Conservation (phyloP, 140 eudicot species). For the Erigeron philadelphicus region DNA sequence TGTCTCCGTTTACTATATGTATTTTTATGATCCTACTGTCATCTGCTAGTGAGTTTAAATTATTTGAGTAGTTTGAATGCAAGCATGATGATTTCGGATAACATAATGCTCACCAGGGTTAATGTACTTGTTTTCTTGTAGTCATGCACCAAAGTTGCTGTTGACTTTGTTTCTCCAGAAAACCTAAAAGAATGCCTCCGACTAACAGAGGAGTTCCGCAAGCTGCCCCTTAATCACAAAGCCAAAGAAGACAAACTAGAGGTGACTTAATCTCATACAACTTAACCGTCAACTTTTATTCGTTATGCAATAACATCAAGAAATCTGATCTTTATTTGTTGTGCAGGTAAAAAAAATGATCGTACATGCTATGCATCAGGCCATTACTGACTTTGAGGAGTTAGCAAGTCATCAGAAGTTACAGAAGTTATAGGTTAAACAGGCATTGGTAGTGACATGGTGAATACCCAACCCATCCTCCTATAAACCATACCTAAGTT, state of each 20-base stretch:
- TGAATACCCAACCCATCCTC: background rate
- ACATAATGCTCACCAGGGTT: background rate
- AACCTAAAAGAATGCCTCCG: conserved; percentile 57
- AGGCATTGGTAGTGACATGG: conserved; percentile 6
- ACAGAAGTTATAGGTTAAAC: background rate
- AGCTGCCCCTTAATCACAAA: conserved; percentile 62
- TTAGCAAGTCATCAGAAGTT: conserved; percentile 16
- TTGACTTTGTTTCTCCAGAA: conserved; percentile 87
- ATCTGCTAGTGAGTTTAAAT: background rate
- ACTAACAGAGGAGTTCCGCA: conserved; percentile 72
- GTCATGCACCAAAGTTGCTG: conserved; percentile 88
- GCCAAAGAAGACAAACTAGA: conserved; percentile 91
- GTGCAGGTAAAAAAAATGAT: conserved; percentile 75
- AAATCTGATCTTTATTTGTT: background rate
- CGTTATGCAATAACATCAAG: background rate
- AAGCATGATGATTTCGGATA: background rate
- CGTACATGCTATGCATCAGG: conserved; percentile 56
- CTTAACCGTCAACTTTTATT: background rate
- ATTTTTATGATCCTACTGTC: background rate
- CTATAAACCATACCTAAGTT: background rate
- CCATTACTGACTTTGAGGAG: conserved; percentile 42
- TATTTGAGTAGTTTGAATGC: background rate
- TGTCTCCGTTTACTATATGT: background rate
- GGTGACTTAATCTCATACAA: conserved; percentile 33
- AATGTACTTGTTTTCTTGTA: conserved; percentile 23